phyloP scores from a whole-genome alignment of 2,329 filamentous ascomycete genomes.

The Ceratocystis papillata region DNA sequence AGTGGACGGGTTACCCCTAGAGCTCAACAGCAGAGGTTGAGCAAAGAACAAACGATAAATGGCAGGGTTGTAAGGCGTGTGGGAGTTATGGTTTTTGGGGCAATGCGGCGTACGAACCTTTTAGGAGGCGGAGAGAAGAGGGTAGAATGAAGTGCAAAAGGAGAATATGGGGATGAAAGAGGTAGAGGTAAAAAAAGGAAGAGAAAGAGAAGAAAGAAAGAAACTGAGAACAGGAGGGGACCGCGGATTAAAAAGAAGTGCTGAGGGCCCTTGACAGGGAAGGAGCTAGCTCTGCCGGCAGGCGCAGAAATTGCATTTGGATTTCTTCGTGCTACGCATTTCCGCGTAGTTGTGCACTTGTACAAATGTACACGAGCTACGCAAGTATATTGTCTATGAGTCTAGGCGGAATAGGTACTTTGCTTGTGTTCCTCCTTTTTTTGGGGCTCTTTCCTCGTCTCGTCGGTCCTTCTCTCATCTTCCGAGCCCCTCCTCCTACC shows the following conservation, averaged over 20 bases:
- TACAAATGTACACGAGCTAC: neutral
- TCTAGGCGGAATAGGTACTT: neutral
- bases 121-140: conserved; percentile 18
- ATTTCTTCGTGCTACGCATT: conserved; percentile 15
- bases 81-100: neutral
- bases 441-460: neutral
- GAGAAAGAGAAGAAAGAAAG: conserved; percentile 28
- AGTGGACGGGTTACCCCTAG: conserved; percentile 18
- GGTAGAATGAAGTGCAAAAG: conserved; percentile 19
- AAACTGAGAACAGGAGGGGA: conserved; percentile 29
- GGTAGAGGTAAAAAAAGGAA: conserved; percentile 18
- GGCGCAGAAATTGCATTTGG: conserved; percentile 20
- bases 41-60: conserved; percentile 24
- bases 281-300: conserved; percentile 21
- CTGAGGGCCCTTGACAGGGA: conserved; percentile 12
- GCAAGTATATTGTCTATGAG: neutral
- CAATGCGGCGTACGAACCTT: conserved; percentile 6
- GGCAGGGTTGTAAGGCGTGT: conserved; percentile 10
- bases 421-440: neutral
- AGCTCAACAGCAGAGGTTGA: neutral
- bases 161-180: conserved; percentile 26
- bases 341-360: neutral
- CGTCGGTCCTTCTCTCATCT: conserved; percentile 10
- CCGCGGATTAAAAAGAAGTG: conserved; percentile 21
- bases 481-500: neutral